Base-by-base conservation (phyloP, 441 rosid species). In the Biscutella laevigata region DNA sequence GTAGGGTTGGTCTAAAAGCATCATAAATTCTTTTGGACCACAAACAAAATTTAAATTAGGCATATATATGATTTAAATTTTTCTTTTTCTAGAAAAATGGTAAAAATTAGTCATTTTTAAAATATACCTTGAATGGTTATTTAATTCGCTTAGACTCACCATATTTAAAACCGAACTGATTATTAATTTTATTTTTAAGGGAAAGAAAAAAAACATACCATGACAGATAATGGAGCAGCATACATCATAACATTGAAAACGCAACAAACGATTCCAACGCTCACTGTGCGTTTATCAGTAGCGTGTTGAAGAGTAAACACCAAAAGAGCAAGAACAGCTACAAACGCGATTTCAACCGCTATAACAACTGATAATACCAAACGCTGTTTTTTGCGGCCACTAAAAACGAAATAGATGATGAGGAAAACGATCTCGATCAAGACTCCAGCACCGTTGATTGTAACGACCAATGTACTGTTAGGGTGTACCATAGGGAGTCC, bases 401-500 rank as follows among this genome's bases (percentile, higher is more conserved):
- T 71, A 50, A 62, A 74, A 13, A 83, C 3, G 1, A 80, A 17
- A 42, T 74, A 91, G 12, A 80, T 48, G 24, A 67, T 33, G 3
- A 91, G 50, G 63, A 75, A 88, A 2, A 74, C 48, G 6, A 80
- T 1, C 68, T 83, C 87, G 24, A 91, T 83, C 16, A 67, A 49
- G 1, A 75, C 35, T 6, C 98, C 98, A 0, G 86, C 2, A 0
- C 82, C 89, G 29, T 88, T 91, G 24, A 83, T 85, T 71, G 96
- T 91, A 10, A 77, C 3, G 32, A 91, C 94, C 64, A 91, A 58
- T 14, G 58, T 59, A 73, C 88, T 88, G 41, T 85, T 1, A 0
- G 95, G 88, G 63, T 77, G 88, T 46, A 91, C 90, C 66, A 65
- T 34, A 5, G 98, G 98, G 5, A 88, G 77, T 0, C 95, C 98